Percentiles rank a stretch among this genome's conserved stretches.
phyloP scores from a whole-genome alignment of 2,329 filamentous ascomycete genomes.

The Beauveria scarabaeidicola region DNA sequence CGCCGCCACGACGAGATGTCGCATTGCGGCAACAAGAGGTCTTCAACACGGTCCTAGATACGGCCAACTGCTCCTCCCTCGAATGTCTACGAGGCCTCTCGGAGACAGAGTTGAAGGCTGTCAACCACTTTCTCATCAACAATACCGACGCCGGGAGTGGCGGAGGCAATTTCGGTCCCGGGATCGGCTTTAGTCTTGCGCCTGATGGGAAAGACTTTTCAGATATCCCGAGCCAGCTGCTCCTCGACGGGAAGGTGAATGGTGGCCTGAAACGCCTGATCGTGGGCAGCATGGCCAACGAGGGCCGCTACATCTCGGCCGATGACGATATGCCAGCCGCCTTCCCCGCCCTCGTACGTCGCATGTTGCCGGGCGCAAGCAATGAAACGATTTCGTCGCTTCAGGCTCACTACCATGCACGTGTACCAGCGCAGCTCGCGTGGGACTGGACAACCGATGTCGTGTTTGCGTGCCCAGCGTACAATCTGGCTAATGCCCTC shows the following conservation, averaged over 20 bases:
- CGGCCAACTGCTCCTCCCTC: conserved; percentile 9
- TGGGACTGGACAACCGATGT: conserved; percentile 19
- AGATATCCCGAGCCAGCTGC: conserved; percentile 12
- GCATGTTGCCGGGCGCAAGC: conserved; percentile 11
- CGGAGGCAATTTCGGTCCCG: conserved; percentile 16
- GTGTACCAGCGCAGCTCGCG: conserved; percentile 12
- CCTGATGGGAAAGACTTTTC: conserved; percentile 15
- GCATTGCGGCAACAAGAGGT: conserved; percentile 8
- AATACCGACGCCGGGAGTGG: conserved; percentile 11
- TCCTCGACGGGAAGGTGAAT: conserved; percentile 7
- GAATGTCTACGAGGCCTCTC: conserved; percentile 11
- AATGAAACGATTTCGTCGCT: conserved; percentile 10
- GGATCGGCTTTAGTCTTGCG: conserved; percentile 14
- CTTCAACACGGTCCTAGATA: conserved; percentile 11
- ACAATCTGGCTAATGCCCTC: conserved; percentile 14
- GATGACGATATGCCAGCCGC: conserved; percentile 11
- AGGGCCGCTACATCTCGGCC: conserved; percentile 12
- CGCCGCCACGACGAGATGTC: conserved; percentile 12
- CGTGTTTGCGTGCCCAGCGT: conserved; percentile 16
- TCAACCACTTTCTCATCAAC: conserved; percentile 15
- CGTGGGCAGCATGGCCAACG: conserved; percentile 13
- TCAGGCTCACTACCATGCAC: conserved; percentile 11
- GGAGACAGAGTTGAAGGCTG: conserved; percentile 5
- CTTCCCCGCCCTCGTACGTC: conserved; percentile 13
- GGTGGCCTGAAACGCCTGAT: conserved; percentile 10